Conservation (phyloP, 2,329 filamentous ascomycete genomes). For the Xylaria sp. region DNA sequence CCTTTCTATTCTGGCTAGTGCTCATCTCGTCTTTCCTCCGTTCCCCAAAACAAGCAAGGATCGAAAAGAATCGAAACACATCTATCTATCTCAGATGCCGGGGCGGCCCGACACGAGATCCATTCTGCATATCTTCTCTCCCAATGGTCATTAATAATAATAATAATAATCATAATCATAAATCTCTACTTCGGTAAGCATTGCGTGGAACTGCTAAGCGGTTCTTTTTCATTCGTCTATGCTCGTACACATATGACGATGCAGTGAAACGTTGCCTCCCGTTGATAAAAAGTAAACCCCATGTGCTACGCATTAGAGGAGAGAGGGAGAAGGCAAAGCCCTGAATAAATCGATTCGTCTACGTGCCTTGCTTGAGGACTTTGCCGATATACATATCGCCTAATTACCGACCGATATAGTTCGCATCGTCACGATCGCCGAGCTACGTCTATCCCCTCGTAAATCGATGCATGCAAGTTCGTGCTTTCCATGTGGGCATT, state of each 20-base stretch:
- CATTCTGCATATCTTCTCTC: too few species aligned
- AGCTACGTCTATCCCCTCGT: background rate
- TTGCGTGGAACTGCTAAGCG: background rate
- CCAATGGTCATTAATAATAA: background rate
- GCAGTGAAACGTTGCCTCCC: slow-evolving; percentile 20
- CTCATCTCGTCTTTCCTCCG: too few species aligned
- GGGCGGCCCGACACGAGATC: background rate
- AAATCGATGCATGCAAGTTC: background rate
- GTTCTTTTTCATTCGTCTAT: background rate
- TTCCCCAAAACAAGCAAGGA: too few species aligned
- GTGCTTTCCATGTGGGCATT: slow-evolving; percentile 14
- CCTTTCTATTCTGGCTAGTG: too few species aligned
- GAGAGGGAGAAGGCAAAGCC: too few species aligned
- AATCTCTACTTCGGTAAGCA: background rate
- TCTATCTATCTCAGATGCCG: background rate
- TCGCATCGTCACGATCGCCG: background rate
- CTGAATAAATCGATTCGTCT: background rate
- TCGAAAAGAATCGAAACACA: too few species aligned
- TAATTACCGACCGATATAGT: slow-evolving; percentile 5
- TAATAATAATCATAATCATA: too few species aligned
- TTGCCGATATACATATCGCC: background rate
- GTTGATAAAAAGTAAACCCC: slow-evolving; percentile 1
- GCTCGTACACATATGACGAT: background rate
- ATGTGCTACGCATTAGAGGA: slow-evolving; percentile 6
- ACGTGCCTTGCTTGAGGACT: background rate